phyloP scores from a whole-genome alignment of 352 stramenopile species.

The Phytopythium litorale region DNA sequence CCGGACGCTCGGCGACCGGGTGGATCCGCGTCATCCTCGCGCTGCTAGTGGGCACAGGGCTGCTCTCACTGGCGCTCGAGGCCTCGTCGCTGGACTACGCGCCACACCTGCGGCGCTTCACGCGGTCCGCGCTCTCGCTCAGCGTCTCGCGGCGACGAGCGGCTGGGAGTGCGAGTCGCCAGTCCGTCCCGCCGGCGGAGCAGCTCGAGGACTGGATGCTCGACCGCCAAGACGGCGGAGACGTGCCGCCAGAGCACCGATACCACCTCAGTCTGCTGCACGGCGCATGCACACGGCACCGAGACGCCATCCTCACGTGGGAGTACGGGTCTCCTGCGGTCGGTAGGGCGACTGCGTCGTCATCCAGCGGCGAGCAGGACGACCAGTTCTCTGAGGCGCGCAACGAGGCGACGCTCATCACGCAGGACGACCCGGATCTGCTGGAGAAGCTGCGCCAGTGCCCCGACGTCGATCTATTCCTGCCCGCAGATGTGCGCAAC shows the following conservation, averaged over 20 bases:
- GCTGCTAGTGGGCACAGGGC: slow-evolving; percentile 22
- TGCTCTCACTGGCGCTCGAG: slow-evolving; percentile 25
- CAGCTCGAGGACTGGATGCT: neutral
- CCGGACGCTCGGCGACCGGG: slow-evolving; percentile 4
- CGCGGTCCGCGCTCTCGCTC: slow-evolving; percentile 8
- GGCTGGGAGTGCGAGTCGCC: neutral
- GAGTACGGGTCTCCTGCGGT: slow-evolving; percentile 19
- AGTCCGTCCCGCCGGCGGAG: neutral
- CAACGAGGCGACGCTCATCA: slow-evolving; percentile 22
- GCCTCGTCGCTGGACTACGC: slow-evolving; percentile 28
- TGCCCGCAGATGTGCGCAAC: slow-evolving; percentile 6
- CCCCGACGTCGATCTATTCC: slow-evolving; percentile 62
- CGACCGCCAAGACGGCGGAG: neutral
- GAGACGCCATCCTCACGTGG: slow-evolving; percentile 50
- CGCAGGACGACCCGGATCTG: slow-evolving; percentile 28
- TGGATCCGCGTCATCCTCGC: slow-evolving; percentile 26
- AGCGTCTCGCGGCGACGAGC: neutral
- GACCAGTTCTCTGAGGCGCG: slow-evolving; percentile 14
- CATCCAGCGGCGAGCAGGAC: neutral
- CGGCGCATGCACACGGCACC: slow-evolving; percentile 33
- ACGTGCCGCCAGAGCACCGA: slow-evolving; percentile 28
- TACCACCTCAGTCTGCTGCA: slow-evolving; percentile 54
- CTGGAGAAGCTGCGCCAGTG: slow-evolving; percentile 49
- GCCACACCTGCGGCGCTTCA: slow-evolving; percentile 18
- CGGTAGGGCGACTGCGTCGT: neutral